phyloP scores from a whole-genome alignment of 495 filamentous ascomycete species.

The Neurospora cerealis region DNA sequence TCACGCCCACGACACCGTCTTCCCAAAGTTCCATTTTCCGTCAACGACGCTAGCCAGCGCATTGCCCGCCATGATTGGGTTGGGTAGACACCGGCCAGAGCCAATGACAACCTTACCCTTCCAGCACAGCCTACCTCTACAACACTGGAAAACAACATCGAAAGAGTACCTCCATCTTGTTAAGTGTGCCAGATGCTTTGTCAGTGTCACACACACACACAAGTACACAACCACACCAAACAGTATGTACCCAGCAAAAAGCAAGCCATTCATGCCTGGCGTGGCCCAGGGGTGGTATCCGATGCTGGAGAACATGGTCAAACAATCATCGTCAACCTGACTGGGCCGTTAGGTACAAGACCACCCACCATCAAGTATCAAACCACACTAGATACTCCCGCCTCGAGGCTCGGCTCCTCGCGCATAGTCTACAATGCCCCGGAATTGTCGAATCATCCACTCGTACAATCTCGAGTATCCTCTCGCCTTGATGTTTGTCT shows the following conservation, averaged over 20 bases:
- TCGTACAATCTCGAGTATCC: background rate
- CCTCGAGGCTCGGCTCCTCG: background rate
- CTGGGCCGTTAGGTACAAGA: background rate
- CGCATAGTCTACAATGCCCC: background rate
- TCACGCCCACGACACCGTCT: background rate
- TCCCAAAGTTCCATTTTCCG: background rate
- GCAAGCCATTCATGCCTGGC: background rate
- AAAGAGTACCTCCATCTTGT: background rate
- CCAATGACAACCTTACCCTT: background rate
- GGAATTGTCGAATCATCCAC: background rate
- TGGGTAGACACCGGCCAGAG: background rate
- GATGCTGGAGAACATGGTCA: background rate
- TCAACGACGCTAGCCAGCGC: slow-evolving; percentile 14
- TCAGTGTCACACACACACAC: background rate
- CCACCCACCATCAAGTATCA: background rate
- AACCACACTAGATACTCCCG: background rate
- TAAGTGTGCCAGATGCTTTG: background rate
- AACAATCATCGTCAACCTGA: background rate
- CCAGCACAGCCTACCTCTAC: background rate
- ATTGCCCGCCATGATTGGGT: slow-evolving; percentile 2
- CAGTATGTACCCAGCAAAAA: background rate
- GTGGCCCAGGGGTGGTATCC: background rate
- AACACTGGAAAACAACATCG: background rate
- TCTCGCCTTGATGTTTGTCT: background rate
- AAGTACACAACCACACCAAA: background rate